Evolutionary conservation across 441 rosid genomes (phyloP), one percentile per base, ranked within the genome.

Genomic region (Gossypium lobatum): DNA sequence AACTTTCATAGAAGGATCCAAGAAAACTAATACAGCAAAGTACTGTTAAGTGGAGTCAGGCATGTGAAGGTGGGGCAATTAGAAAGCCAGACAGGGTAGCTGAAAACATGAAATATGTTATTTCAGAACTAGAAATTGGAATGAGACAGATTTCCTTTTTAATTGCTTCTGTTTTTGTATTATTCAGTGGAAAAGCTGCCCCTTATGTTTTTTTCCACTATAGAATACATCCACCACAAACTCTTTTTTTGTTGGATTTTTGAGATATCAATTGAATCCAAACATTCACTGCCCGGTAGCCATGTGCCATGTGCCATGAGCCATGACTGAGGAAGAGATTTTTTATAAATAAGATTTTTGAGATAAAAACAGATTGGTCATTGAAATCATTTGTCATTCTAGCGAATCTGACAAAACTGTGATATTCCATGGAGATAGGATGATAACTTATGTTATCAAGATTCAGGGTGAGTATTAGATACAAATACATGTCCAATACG

Each of bases 171-270:
- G 63, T 7, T 23, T 31, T 13, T 42, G 37, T 62, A 46, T 63
- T 50, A 50, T 67, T 67, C 28, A 6, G 8, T 45, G 25, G 72
- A 46, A 76, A n/a, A 17, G 17, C 4, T 31, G 37, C 37, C 37
- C 37, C 37, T 31, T 31, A 31, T 31, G 37, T 31, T 2, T 5
- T 31, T 31, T 5, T 31, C 71, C 77, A 68, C 66, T 54, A 67
- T 50, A 59, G 16, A 45, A 79, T 76, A 66, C 6, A 31, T 31
- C 13, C 31, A 50, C 55, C 46, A 57, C 48, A 74, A 31, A 73
- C 50, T 31, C 72, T 59, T 68, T n/a, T 16, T 26, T 10, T 45
- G 64, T 74, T 65, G 77, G 77, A 74, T 55, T 37, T 23, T 52
- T 63, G 54, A 52, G 54, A 11, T 63, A 5, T 16, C 16, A 57